phyloP scores from a whole-genome alignment of 2,329 filamentous ascomycete genomes.

The Cercospora berteroae region DNA sequence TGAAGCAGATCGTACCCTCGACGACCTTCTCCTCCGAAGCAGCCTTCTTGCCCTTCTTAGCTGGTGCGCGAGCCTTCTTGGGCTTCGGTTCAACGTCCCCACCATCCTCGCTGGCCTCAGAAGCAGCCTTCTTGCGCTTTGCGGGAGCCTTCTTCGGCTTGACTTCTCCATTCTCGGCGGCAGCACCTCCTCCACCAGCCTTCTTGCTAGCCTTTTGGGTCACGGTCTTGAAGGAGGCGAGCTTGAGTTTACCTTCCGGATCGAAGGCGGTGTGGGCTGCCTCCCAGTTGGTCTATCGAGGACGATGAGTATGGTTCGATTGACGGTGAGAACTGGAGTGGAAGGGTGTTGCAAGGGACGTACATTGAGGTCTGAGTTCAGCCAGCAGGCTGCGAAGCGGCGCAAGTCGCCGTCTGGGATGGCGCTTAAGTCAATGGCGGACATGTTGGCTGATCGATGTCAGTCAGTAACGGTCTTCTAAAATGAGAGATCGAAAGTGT shows the following conservation, averaged over 20 bases:
- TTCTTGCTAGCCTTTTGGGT: slow-evolving; percentile 13
- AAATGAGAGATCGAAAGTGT: not conserved
- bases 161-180: slow-evolving; percentile 6
- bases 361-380: slow-evolving; percentile 8
- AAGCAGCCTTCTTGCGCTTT: slow-evolving; percentile 13
- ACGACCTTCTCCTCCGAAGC: slow-evolving; percentile 9
- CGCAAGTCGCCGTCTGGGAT: slow-evolving; percentile 17
- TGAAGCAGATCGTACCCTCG: slow-evolving; percentile 2
- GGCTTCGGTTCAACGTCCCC: slow-evolving; percentile 15
- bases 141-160: slow-evolving; percentile 13
- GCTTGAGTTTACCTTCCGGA: slow-evolving; percentile 21
- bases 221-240: slow-evolving; percentile 25
- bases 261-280: slow-evolving; percentile 16
- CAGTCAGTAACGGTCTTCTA: not conserved
- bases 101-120: not conserved
- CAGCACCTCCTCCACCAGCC: not conserved
- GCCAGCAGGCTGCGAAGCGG: slow-evolving; percentile 26
- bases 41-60: slow-evolving; percentile 10
- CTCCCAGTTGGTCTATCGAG: slow-evolving; percentile 21
- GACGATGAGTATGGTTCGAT: not conserved
- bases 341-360: not conserved
- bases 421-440: slow-evolving; percentile 6
- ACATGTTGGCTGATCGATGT: slow-evolving; percentile 8
- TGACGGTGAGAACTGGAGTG: not conserved
- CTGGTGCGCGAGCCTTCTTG: slow-evolving; percentile 6